phyloP scores from a whole-genome alignment of 139 green algal species.

The Chlamydomonas sp. region DNA sequence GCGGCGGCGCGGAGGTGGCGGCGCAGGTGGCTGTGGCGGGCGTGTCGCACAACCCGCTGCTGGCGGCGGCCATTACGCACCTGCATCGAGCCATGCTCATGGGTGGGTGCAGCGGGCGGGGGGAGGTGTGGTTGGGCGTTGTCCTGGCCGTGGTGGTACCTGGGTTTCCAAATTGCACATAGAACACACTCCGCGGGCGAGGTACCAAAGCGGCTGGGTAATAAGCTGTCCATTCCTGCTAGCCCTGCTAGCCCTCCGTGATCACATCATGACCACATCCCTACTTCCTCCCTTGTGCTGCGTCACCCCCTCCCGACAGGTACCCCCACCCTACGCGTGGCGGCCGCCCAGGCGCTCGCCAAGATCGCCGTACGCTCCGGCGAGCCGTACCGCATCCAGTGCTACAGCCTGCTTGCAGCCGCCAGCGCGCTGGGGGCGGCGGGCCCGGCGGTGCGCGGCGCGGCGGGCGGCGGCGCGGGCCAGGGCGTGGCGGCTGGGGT shows the following conservation, averaged over 20 bases:
- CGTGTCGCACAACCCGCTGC: conserved; percentile 45
- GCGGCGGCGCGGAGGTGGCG: neutral
- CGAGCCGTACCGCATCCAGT: conserved; percentile 88
- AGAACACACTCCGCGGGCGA: no score
- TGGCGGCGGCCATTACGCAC: conserved; percentile 48
- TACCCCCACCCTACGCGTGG: conserved; percentile 48
- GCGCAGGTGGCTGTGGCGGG: conserved; percentile 52
- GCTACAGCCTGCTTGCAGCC: conserved; percentile 74
- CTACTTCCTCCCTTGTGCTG: neutral
- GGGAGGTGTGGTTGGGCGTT: neutral
- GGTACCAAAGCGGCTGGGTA: no score
- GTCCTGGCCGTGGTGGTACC: neutral
- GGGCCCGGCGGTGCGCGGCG: neutral
- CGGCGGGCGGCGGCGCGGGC: neutral
- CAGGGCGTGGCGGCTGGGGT: no score
- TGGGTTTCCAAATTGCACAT: no score
- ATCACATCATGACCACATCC: neutral
- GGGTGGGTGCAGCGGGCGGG: conserved; percentile 27
- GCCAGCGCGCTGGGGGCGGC: neutral
- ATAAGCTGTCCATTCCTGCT: no score
- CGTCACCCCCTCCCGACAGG: conserved; percentile 10
- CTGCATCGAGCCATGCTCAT: conserved; percentile 54
- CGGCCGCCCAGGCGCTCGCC: conserved; percentile 56
- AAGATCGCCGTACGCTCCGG: conserved; percentile 81
- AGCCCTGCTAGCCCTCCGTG: neutral